Evolutionary conservation across 345 rosid genomes (phyloP), one percentile per base, ranked within the genome.

Genomic region (Hypericum perforatum): DNA sequence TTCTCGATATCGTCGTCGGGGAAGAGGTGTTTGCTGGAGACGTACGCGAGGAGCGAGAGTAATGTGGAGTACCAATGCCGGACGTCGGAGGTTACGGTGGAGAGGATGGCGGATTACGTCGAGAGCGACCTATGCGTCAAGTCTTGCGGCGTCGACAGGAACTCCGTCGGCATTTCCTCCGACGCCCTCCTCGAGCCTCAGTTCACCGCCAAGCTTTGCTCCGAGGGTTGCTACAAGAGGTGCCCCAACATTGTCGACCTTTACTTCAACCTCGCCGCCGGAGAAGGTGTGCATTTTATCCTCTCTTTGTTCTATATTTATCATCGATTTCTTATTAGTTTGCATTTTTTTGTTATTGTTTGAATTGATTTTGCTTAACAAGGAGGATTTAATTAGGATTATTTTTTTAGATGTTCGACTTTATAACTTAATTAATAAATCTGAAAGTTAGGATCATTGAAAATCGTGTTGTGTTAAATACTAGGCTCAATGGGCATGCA

Each of bases 201-300:
- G 5, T 85, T 92, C 63, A 76, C 94, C 8, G 37, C 75, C 63
- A 88, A 83, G 73, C 94, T 92, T 53, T 92, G 98, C 74, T 80
- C 97, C 5, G 66, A 82, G 0, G 69, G 68, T 53, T 92, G 98
- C 32, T 80, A 78, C 70, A 63, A 71, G 11, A 71, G 64, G 37
- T 92, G 98, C 67, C 86, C 94, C 73, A 92, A 88, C 80, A 88
- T 92, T 52, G 71, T 88, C 41, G 97, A 92, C 53, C 98, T 92
- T 14, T 88, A 83, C 82, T 88, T 76, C 78, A 88, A 92, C 50
- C 67, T 92, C 58, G 98, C 97, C 15, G 91, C 94, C 58, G 98
- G 95, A 5, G 98, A 92, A 88, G 98, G 98, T 92, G 76, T 47
- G 4, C 13, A 22, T 11, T 55, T 11, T 38, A 10, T 16, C 0